Evolutionary conservation across 345 rosid species (phyloP), one percentile per base, ranked within the genome.

Genomic region (Gossypium anomalum): DNA sequence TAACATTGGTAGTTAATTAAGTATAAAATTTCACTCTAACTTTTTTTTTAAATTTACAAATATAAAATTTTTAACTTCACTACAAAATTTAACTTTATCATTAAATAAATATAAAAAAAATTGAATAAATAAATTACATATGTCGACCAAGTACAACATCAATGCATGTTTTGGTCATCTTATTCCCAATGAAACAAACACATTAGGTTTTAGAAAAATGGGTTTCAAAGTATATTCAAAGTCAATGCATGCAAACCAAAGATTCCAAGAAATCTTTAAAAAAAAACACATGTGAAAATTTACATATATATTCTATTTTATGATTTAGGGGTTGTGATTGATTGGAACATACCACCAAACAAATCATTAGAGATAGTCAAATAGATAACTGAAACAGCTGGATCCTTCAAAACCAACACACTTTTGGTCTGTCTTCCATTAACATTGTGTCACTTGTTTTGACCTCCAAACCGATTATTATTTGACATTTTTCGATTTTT

Each of bases 321-420:
- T 48, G 52, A 11, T n/a, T 55, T 19, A n/a, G 10, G 3, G 2
- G 4, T 10, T 20, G 61, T 19, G 29, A 20, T 29, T 34, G 62
- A 63, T 34, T n/a, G 20, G 23, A 74, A 74, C 60, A 9, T 8
- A 38, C 9, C 52, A 63, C 62, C 77, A 17, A 74, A 63, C 71
- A 38, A 62, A 51, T 34, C 34, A 51, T 29, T 51, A 1, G 48
- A 19, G 44, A 19, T 41, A 44, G 69, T 73, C 70, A 64, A 74
- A 51, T 20, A 10, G 41, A 22, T 75, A 38, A 59, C 17, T 47
- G 41, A 63, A 65, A 75, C 77, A 65, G 72, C 77, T 75, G 77
- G 77, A 75, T 75, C 53, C 38, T 52, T n/a, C 25, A 34, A 41
- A 41, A 7, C 57, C 57, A 25, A 45, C 76, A 73, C 57, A 43